Evolutionary conservation across 768 basidiomycete genomes (phyloP).

Genomic region (Russula vinacea): DNA sequence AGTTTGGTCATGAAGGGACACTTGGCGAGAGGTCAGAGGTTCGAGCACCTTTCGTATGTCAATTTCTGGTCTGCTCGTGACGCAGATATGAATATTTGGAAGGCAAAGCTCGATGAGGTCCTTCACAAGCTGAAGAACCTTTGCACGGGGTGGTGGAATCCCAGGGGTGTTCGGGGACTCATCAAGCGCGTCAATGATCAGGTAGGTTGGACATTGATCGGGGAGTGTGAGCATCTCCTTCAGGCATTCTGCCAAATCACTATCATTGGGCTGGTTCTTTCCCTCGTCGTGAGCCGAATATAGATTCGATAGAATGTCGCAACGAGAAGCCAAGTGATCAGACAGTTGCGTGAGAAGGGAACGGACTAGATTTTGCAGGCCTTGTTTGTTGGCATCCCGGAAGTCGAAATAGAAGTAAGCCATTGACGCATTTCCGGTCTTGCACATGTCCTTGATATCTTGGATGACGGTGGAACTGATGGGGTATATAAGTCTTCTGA

Average conservation of each 20-base stretch:
- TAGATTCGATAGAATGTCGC: neutral
- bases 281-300: neutral
- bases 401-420: neutral
- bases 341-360: neutral
- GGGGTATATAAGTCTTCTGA: neutral
- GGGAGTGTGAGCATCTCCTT: neutral
- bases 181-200: slow-evolving; percentile 6
- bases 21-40: neutral
- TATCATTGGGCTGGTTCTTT: neutral
- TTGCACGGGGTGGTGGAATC: neutral
- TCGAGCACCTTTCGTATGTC: neutral
- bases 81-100: slow-evolving; percentile 1
- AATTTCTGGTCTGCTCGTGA: neutral
- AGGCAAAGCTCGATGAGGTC: neutral
- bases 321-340: neutral
- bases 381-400: neutral
- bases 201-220: neutral
- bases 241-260: neutral
- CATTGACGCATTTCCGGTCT: neutral
- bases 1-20: neutral
- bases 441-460: neutral
- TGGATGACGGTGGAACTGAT: neutral
- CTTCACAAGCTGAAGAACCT: neutral
- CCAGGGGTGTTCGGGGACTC: neutral
- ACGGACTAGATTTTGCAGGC: neutral